Evolutionary conservation across 2,329 filamentous ascomycete species (phyloP).

Genomic region (Trichoderma endophyticum): DNA sequence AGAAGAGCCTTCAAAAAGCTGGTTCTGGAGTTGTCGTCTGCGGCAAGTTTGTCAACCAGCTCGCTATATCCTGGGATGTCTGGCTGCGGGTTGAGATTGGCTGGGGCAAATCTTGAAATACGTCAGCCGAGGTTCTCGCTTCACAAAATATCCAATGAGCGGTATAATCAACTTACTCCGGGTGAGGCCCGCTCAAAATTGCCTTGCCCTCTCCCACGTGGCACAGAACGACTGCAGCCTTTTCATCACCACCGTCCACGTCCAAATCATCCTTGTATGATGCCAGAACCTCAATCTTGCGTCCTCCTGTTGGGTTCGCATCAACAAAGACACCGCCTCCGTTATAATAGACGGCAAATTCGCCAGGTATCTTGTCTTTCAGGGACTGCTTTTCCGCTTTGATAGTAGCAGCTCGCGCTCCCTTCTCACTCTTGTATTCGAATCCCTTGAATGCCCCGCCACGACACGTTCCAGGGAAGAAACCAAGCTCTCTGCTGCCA

Average conservation of each 20-base stretch:
- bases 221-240: conserved; percentile 80
- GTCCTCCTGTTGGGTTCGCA: conserved; percentile 57
- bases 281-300: conserved; percentile 77
- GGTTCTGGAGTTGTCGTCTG: conserved; percentile 66
- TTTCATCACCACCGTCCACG: conserved; percentile 69
- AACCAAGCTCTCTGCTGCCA: conserved; percentile 77
- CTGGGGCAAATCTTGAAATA: conserved; percentile 70
- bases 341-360: conserved; percentile 83
- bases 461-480: conserved; percentile 83
- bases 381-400: conserved; percentile 62
- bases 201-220: conserved; percentile 77
- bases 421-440: conserved; percentile 81
- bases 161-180: conserved; percentile 59
- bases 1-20: conserved; percentile 79
- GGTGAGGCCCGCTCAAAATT: conserved; percentile 83
- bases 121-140: conserved; percentile 12
- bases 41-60: conserved; percentile 63
- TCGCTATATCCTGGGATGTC: conserved; percentile 66
- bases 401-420: conserved; percentile 70
- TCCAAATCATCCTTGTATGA: conserved; percentile 71
- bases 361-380: conserved; percentile 51
- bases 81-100: conserved; percentile 68
- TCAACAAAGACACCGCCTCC: conserved; percentile 92
- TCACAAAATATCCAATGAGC: neutral
- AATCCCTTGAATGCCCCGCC: conserved; percentile 88